A percentile compares a stretch with the other conserved stretches of the same genome.
These are phyloP conservation scores for Globisporangium okanoganense DNA, from an alignment of 352 stramenopile species.

Conservation along the genomic window DNA sequence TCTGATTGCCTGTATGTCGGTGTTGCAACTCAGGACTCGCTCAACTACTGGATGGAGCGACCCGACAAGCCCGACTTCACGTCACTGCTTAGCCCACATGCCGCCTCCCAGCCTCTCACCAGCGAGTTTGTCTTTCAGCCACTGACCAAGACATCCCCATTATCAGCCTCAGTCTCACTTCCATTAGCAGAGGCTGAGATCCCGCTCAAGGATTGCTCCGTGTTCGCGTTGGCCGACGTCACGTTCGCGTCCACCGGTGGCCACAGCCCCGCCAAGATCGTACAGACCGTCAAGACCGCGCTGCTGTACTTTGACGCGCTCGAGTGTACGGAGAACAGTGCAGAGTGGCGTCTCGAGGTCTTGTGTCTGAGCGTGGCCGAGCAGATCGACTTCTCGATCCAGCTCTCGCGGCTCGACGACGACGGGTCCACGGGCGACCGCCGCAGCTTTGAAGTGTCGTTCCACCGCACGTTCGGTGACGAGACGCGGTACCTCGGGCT, in stretches of 20 bases:
- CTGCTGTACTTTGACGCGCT: conserved; percentile 29
- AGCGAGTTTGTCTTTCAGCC: not conserved
- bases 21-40: not conserved
- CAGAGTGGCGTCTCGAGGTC: conserved; percentile 40
- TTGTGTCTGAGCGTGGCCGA: conserved; percentile 63
- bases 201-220: conserved; percentile 6
- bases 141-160: not conserved
- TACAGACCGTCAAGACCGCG: conserved; percentile 34
- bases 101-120: not conserved
- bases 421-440: not conserved
- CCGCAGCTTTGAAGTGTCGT: conserved; percentile 50
- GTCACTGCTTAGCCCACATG: not conserved
- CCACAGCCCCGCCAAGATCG: conserved; percentile 33
- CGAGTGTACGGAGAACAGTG: conserved; percentile 21
- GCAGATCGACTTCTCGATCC: conserved; percentile 54
- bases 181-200: not conserved
- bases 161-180: not conserved
- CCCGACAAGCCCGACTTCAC: conserved; percentile 6
- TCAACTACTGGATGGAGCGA: conserved; percentile 4
- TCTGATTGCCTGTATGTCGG: not conserved
- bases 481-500: conserved; percentile 52
- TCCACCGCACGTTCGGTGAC: conserved; percentile 41
- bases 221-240: conserved; percentile 3
- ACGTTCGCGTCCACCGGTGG: conserved; percentile 29
- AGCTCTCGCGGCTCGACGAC: conserved; percentile 37